Evolutionary conservation across 2,329 filamentous ascomycete species (phyloP), one percentile per base, ranked within the genome.

Genomic region (Lasiodiplodia sp.): DNA sequence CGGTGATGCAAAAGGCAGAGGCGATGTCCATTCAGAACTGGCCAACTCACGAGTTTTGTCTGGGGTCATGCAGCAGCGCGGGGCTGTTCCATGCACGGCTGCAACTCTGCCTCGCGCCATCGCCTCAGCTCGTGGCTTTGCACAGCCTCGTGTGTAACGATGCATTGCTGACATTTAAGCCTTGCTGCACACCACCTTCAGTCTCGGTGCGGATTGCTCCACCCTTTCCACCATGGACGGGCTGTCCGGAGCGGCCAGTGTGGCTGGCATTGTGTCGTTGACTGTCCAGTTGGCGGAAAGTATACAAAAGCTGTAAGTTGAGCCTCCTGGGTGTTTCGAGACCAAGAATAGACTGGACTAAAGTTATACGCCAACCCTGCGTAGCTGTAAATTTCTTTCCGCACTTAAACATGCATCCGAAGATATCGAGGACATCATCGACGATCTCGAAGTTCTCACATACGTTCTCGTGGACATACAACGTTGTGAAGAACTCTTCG

Each of bases 261-360:
- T 81, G 51, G 75, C 80, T 56, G 77, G 80, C 57, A 78, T 82
- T 44, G 69, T 81, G 51, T 76, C 82, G 64, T 69, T 82, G 66
- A 79, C 80, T 28, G 74, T 72, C 44, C 82, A 82, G 55, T 70
- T 82, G 58, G 68, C 70, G 10, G 57, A 62, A 18, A 62, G 40
- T 23, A 34, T 49, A 49, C 38, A 47, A 2, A 62, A 37, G 7
- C 25, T 62, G 57, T 49, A 34, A 18, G 57, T 34, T 25, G 5
- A 18, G 1, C 37, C 5, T n/a, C 40, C 7, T 1, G 10, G 2
- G 4, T 37, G 4, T 6, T 14, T 2, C 5, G 31, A 2, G 18
- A 23, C 6, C 16, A 5, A 5, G 21, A 14, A 40, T 1, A 3
- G 10, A 4, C n/a, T 28, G 6, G 12, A 21, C 37, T 25, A 5